Evolutionary conservation across 2,329 filamentous ascomycete species (phyloP).

Genomic region (Aspergillus ochraceus): DNA sequence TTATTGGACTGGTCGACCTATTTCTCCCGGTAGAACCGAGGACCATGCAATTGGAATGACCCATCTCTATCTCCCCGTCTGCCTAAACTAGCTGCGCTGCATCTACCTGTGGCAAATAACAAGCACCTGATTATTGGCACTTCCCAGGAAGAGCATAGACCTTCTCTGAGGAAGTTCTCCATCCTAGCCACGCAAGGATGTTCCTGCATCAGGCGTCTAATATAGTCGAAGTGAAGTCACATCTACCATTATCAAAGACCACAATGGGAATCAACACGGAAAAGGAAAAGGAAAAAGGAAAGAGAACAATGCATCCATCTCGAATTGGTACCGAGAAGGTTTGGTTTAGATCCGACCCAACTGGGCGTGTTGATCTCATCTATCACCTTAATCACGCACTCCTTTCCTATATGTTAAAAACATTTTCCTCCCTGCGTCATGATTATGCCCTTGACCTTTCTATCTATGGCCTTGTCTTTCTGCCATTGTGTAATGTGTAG

Average conservation of each 20-base stretch:
- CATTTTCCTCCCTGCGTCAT: background rate
- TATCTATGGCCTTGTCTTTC: background rate
- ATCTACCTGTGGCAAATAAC: background rate
- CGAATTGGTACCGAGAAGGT: background rate
- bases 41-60: background rate
- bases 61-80: background rate
- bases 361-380: background rate
- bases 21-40: background rate
- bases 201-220: background rate
- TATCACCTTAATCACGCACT: background rate
- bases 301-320: background rate
- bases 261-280: background rate
- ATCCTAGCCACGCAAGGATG: background rate
- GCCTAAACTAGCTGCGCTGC: background rate
- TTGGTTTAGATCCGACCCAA: background rate
- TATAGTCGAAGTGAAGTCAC: background rate
- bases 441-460: background rate
- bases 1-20: background rate
- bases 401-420: background rate
- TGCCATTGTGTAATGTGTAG: background rate
- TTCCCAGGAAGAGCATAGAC: background rate
- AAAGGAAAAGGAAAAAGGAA: background rate
- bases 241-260: background rate
- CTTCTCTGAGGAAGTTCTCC: background rate
- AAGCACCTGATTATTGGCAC: background rate